A percentile compares a stretch with the other conserved stretches of the same genome.
phyloP scores from a whole-genome alignment of 2,329 filamentous ascomycete species.

The Pseudocercospora fijiensis region DNA sequence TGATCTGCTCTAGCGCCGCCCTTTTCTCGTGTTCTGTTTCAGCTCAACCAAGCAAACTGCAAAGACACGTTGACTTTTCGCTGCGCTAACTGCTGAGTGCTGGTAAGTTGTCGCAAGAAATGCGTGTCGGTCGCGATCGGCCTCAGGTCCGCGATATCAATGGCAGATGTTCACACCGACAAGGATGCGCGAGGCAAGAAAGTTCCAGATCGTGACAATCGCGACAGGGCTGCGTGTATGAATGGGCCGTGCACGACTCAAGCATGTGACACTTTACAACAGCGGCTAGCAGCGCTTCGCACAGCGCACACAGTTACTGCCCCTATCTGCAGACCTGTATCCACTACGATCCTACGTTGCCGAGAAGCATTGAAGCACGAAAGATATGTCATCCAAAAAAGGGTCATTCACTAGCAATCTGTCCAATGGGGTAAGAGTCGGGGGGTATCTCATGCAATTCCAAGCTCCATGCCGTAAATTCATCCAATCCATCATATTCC shows the following conservation, averaged over 20 bases:
- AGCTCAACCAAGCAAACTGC: background rate
- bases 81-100: background rate
- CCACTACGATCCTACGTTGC: background rate
- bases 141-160: background rate
- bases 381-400: background rate
- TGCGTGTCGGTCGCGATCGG: background rate
- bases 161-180: background rate
- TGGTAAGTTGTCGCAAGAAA: background rate
- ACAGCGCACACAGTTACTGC: background rate
- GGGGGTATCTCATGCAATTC: constrained; percentile 17
- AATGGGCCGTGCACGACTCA: background rate
- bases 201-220: background rate
- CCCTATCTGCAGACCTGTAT: background rate
- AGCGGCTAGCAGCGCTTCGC: background rate
- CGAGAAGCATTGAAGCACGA: background rate
- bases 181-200: background rate
- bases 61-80: constrained; percentile 6
- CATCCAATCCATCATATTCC: constrained; percentile 13
- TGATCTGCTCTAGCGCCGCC: background rate
- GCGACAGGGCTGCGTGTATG: background rate
- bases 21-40: background rate
- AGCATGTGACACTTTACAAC: background rate
- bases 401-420: constrained; percentile 1
- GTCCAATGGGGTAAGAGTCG: constrained; percentile 11
- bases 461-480: constrained; percentile 5